Conservation (phyloP, 2,329 filamentous ascomycete genomes). For the Claviceps lovelessii region DNA sequence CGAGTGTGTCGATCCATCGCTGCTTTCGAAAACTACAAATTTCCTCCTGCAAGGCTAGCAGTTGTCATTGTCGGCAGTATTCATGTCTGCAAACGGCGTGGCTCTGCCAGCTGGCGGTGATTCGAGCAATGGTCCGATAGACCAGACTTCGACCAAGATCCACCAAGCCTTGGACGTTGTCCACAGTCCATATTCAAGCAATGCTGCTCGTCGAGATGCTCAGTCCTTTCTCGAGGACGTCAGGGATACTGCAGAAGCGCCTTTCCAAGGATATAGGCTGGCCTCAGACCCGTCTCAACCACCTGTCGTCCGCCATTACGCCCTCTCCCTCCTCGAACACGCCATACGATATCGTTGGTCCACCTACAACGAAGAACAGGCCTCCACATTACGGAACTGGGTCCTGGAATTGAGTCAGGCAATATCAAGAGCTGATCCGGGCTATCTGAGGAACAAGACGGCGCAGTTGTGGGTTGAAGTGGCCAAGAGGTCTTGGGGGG, state of each 20-base stretch:
- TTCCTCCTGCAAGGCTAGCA: neutral
- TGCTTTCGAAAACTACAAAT: neutral
- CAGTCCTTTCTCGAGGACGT: conserved; percentile 74
- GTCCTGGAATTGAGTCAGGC: conserved; percentile 64
- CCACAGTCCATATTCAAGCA: conserved; percentile 67
- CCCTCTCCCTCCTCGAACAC: conserved; percentile 80
- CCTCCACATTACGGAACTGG: conserved; percentile 55
- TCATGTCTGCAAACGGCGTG: conserved; percentile 26
- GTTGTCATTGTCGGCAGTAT: conserved; percentile 1
- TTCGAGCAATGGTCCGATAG: conserved; percentile 23
- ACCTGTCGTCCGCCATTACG: conserved; percentile 81
- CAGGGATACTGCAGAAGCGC: conserved; percentile 66
- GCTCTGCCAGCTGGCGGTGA: conserved; percentile 16
- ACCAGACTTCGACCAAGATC: conserved; percentile 49
- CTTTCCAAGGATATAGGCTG: conserved; percentile 70
- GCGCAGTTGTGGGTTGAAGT: conserved; percentile 90
- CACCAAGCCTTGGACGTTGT: conserved; percentile 76
- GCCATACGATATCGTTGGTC: conserved; percentile 76
- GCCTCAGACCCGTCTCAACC: conserved; percentile 62
- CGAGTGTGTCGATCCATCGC: neutral
- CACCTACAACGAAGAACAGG: conserved; percentile 55
- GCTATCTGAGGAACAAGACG: conserved; percentile 83
- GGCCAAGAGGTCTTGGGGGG: conserved; percentile 84
- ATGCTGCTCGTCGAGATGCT: conserved; percentile 68
- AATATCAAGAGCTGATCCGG: conserved; percentile 56